These are phyloP conservation scores for Rhynchospora pubera DNA, from an alignment of 176 grass and related monocot species.

Conservation along the genomic window DNA sequence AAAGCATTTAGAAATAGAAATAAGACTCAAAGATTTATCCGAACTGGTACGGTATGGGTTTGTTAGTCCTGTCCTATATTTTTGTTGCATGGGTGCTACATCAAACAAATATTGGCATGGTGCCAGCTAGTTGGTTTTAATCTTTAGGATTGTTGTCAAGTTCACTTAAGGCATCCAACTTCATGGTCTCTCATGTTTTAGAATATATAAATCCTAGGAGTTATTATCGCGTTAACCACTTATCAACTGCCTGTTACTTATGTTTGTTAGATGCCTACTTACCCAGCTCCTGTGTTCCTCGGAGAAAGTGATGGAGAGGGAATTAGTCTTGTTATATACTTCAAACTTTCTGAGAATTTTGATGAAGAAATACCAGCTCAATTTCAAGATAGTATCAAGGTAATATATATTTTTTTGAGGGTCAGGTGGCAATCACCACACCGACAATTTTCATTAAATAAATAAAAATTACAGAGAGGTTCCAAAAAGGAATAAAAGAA, in stretches of 20 bases:
- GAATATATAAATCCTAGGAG: not conserved
- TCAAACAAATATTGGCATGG: not conserved
- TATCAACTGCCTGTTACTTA: conserved; percentile 18
- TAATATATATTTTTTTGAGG: too few relatives aligned
- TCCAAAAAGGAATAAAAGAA: too few relatives aligned
- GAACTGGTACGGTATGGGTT: not conserved
- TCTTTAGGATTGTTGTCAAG: not conserved
- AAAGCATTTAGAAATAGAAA: not conserved
- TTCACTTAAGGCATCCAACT: not conserved
- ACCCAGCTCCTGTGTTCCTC: conserved; percentile 92
- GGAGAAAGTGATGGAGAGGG: conserved; percentile 89
- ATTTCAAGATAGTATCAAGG: conserved; percentile 82
- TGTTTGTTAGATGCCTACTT: conserved; percentile 71
- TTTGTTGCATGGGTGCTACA: not conserved
- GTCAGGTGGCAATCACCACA: too few relatives aligned
- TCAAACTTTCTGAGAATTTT: conserved; percentile 79
- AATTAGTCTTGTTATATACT: conserved; percentile 69
- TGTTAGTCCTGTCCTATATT: not conserved
- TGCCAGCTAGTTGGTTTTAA: not conserved
- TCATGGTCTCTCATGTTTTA: not conserved
- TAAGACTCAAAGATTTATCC: not conserved
- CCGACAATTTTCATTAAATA: too few relatives aligned
- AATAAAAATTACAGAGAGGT: too few relatives aligned
- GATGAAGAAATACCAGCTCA: conserved; percentile 75
- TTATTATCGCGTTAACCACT: conserved; percentile 7